These are phyloP conservation scores for Boletus fagicola DNA, from an alignment of 768 basidiomycete species.

Conservation along the genomic window DNA sequence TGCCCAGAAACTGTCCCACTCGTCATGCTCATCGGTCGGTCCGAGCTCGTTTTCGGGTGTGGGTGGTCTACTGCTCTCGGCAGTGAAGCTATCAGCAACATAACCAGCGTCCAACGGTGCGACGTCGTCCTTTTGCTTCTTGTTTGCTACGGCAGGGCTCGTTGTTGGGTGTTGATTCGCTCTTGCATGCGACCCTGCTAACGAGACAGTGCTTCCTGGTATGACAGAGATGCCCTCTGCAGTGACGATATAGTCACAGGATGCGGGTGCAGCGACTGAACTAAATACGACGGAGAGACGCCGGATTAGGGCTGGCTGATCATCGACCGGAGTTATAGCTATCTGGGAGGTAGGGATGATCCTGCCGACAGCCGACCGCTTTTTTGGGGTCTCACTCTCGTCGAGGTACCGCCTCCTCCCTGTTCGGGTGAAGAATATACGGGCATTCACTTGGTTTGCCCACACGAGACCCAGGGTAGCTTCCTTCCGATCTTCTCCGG, in stretches of 20 bases:
- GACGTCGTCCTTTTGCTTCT: conserved; percentile 19
- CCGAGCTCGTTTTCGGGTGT: conserved; percentile 29
- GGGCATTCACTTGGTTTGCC: conserved; percentile 88
- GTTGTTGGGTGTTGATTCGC: conserved; percentile 11
- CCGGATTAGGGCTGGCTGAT: conserved; percentile 56
- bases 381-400: conserved; percentile 32
- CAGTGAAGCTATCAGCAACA: conserved; percentile 27
- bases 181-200: background rate
- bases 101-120: conserved; percentile 39
- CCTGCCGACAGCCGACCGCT: conserved; percentile 20
- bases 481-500: conserved; percentile 66
- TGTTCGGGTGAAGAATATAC: conserved; percentile 81
- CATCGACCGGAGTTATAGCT: conserved; percentile 29
- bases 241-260: conserved; percentile 76
- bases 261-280: conserved; percentile 52
- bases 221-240: conserved; percentile 50
- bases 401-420: conserved; percentile 59
- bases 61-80: conserved; percentile 10
- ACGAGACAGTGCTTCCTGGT: conserved; percentile 23
- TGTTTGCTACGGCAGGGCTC: background rate
- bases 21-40: conserved; percentile 32
- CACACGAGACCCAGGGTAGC: conserved; percentile 86
- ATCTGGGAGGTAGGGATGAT: background rate
- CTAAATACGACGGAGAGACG: conserved; percentile 79
- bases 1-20: conserved; percentile 51